Base-by-base conservation (phyloP, 345 rosid species). In the Kernera saxatilis region DNA sequence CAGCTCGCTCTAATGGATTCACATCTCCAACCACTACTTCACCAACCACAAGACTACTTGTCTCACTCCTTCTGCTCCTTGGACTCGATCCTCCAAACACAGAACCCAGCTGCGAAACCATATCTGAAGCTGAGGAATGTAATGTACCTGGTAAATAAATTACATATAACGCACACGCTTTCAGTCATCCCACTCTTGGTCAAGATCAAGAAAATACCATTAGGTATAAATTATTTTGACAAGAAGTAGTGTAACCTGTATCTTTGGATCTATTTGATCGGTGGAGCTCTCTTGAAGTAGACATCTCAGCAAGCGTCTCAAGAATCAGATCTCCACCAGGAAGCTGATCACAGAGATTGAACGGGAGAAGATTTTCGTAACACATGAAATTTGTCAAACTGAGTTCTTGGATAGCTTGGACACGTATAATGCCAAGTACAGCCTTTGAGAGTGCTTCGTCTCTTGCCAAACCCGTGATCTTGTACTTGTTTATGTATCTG, bases 271-370 rank as follows among this genome's bases (percentile, higher is more conserved):
- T 80, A 53, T 72, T 82, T 52, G 79, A 74, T n/a, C 78, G 78
- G 58, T 84, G 85, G 23, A 76, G 22, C 74, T 81, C 87, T 81
- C 85, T 85, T 46, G 79, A 39, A 52, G 77, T 74, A 8, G 87
- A 88, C 86, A 85, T 83, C 68, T 79, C 82, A 52, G 99, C 95
- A 60, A 94, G 92, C 50, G 96, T 88, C 71, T 94, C 92, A 40
- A 94, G 86, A 70, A 91, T 84, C 74, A 88, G 70, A 82, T 94
- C 98, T 33, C 99, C 99, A 65, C 98, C 98, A 7, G 98, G 99
- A 79, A 94, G 90, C 72, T 87, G 93, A 78, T 94, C 96, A 49
- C 98, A 88, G 43, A 91, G 93, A 78, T 85, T 94, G 71, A 94
- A 94, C 74, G 87, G 84, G 66, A 94, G 96, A 77, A 94, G 87